These are phyloP conservation scores for Clarireedia sp. DNA, from an alignment of 2,329 filamentous ascomycete species.

Conservation along the genomic window DNA sequence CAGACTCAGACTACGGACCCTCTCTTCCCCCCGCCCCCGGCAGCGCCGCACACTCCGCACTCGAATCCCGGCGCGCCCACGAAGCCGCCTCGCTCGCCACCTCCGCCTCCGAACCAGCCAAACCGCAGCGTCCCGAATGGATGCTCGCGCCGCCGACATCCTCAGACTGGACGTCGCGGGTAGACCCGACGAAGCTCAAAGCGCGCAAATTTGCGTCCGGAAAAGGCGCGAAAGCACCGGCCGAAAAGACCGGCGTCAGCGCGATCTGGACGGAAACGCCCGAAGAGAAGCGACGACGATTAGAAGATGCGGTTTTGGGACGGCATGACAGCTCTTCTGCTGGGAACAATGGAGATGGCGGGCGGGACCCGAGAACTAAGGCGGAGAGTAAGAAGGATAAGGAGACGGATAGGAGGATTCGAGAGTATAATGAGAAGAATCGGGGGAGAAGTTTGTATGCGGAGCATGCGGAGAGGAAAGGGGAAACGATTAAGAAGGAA, in stretches of 20 bases:
- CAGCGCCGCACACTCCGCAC: conserved; percentile 19
- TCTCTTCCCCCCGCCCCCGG: conserved; percentile 42
- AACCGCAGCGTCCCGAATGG: conserved; percentile 71
- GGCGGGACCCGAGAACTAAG: conserved; percentile 12
- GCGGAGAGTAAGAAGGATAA: conserved; percentile 31
- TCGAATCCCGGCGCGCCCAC: not conserved
- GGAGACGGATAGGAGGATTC: conserved; percentile 42
- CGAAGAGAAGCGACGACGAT: conserved; percentile 72
- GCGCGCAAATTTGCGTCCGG: conserved; percentile 76
- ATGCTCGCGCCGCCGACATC: conserved; percentile 64
- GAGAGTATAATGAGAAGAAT: conserved; percentile 49
- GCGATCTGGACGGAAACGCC: conserved; percentile 84
- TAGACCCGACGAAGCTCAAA: conserved; percentile 78
- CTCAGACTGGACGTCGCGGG: conserved; percentile 45
- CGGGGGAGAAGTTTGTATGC: conserved; percentile 53
- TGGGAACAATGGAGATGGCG: not conserved
- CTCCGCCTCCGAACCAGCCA: conserved; percentile 28
- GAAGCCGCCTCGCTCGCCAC: conserved; percentile 1
- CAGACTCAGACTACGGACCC: conserved; percentile 49
- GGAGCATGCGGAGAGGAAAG: conserved; percentile 36
- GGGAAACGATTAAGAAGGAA: conserved; percentile 33
- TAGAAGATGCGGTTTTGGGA: conserved; percentile 77
- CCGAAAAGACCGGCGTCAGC: conserved; percentile 24
- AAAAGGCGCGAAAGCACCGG: conserved; percentile 42
- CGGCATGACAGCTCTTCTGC: conserved; percentile 34